Conservation (phyloP, 2,329 filamentous ascomycete genomes). For the Teratosphaeria gauchensis region DNA sequence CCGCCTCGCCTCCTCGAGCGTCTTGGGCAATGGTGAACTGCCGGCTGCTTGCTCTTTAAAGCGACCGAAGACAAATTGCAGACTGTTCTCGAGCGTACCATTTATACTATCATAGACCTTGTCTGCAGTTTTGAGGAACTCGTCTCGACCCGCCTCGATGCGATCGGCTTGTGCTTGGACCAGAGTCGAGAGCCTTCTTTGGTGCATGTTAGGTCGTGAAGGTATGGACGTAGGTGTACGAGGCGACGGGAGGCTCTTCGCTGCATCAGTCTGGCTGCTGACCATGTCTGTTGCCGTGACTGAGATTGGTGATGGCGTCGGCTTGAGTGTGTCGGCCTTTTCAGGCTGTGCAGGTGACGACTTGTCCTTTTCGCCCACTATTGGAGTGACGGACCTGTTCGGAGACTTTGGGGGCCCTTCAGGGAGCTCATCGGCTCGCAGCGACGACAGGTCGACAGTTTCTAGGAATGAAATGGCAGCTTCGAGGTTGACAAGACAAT, state of each 20-base stretch:
- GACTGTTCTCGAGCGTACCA: constrained; percentile 80
- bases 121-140: constrained; percentile 70
- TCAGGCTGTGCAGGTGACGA: constrained; percentile 22
- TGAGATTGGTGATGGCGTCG: constrained; percentile 22
- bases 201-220: constrained; percentile 45
- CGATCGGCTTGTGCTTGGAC: constrained; percentile 77
- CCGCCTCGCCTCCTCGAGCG: constrained; percentile 83
- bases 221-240: constrained; percentile 23
- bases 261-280: constrained; percentile 5
- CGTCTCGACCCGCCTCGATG: constrained; percentile 65
- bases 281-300: constrained; percentile 13
- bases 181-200: constrained; percentile 71
- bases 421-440: constrained; percentile 66
- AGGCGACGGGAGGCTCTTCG: constrained; percentile 10
- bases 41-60: constrained; percentile 60
- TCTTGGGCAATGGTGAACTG: constrained; percentile 58
- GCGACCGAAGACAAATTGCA: constrained; percentile 85
- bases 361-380: constrained; percentile 29
- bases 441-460: constrained; percentile 83
- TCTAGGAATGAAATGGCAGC: constrained; percentile 90
- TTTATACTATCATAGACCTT: constrained; percentile 88
- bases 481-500: constrained; percentile 92
- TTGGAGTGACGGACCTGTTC: constrained; percentile 36
- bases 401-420: constrained; percentile 53
- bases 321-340: constrained; percentile 21